Evolutionary conservation across 2,329 filamentous ascomycete genomes (phyloP).

Genomic region (Claviceps digitariae): DNA sequence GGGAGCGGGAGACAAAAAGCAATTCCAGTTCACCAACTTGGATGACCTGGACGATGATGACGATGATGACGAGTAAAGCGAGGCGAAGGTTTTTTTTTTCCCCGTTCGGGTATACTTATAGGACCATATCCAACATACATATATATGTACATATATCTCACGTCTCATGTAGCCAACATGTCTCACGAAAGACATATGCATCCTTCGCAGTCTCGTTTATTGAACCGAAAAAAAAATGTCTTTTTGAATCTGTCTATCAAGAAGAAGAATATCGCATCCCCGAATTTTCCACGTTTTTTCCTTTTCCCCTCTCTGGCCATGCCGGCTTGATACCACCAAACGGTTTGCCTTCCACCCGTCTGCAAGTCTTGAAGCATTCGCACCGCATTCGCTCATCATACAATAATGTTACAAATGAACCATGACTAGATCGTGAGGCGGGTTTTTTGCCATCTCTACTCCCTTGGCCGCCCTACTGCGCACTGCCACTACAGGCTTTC

Average conservation of each 20-base stretch:
- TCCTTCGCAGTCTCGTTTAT: neutral
- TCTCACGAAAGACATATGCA: neutral
- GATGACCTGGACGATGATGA: constrained; percentile 40
- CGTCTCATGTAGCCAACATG: neutral
- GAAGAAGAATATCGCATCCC: neutral
- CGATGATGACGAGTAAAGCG: constrained; percentile 17
- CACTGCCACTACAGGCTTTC: too few species aligned
- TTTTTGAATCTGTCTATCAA: constrained; percentile 1
- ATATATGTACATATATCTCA: too few species aligned
- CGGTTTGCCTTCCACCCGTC: neutral
- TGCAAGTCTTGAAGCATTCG: neutral
- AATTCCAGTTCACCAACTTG: constrained; percentile 42
- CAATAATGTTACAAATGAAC: constrained; percentile 14
- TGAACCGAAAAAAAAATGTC: neutral
- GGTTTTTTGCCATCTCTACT: too few species aligned
- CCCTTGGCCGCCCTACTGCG: neutral
- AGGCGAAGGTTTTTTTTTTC: neutral
- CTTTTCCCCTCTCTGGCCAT: neutral
- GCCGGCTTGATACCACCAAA: neutral
- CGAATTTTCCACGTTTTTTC: neutral
- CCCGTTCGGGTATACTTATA: neutral
- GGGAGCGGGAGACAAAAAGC: constrained; percentile 28
- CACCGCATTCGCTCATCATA: constrained; percentile 17
- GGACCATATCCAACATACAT: neutral
- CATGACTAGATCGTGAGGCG: neutral